A percentile compares a stretch with the other conserved stretches of the same genome.
Evolutionary conservation across 2,329 filamentous ascomycete genomes (phyloP).

Genomic region (Colletotrichum gloeosporioides): DNA sequence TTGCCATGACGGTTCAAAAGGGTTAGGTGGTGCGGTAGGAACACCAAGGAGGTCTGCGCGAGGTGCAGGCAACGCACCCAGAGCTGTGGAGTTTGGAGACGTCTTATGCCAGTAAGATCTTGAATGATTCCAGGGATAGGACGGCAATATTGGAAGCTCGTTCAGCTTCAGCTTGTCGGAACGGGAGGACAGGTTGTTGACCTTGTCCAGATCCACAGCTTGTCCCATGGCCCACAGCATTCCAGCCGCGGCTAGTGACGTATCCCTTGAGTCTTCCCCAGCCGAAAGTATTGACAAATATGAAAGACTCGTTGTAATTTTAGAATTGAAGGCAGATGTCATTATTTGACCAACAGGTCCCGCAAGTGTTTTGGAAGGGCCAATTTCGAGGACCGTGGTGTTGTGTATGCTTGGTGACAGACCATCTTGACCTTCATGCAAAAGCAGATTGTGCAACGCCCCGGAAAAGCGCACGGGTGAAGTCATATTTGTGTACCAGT

Average conservation of each 20-base stretch:
- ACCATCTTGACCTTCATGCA: background rate
- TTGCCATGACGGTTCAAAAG: background rate
- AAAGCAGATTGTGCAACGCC: conserved; percentile 37
- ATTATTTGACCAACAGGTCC: conserved; percentile 31
- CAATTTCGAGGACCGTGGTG: conserved; percentile 29
- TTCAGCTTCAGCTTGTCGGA: background rate
- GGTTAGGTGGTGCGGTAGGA: background rate
- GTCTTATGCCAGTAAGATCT: conserved; percentile 3
- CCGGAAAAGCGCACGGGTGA: conserved; percentile 21
- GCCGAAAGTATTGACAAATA: background rate
- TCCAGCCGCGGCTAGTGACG: background rate
- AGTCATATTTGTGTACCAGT: conserved; percentile 14
- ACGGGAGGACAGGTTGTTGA: background rate
- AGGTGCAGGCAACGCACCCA: background rate
- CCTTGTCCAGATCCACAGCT: background rate
- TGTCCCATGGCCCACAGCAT: background rate
- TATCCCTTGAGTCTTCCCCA: background rate
- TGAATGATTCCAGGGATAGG: conserved; percentile 11
- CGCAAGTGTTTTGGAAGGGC: conserved; percentile 31
- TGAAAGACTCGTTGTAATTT: background rate
- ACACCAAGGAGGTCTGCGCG: conserved; percentile 11
- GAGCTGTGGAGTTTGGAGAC: background rate
- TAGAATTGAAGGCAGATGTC: background rate
- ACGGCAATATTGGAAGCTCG: conserved; percentile 13
- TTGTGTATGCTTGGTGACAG: background rate